Conservation (phyloP, 306 rosid species). For the Psophocarpus tetragonolobus region DNA sequence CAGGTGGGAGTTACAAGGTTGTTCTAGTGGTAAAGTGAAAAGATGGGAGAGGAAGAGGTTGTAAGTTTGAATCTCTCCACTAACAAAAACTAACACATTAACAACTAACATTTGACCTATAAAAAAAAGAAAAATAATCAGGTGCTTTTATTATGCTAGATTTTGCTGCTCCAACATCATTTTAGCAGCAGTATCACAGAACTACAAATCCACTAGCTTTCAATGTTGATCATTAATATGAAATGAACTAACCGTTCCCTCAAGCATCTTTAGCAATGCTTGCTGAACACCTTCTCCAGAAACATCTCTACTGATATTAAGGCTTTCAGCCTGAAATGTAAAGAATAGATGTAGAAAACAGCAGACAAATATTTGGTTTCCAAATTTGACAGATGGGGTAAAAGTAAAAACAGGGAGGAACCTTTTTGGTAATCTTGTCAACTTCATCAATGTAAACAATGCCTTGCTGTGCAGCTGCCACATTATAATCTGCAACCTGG, state of each 20-base stretch:
- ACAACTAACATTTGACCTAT: too few relatives aligned
- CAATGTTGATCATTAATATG: background rate
- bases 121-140: background rate
- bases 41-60: too few relatives aligned
- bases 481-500: conserved; percentile 95
- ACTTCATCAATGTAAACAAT: conserved; percentile 99
- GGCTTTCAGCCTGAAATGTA: conserved; percentile 90
- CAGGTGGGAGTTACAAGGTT: too few relatives aligned
- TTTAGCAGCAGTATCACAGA: conserved; percentile 7
- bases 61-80: too few relatives aligned
- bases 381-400: background rate
- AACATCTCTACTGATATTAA: conserved; percentile 95
- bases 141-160: background rate
- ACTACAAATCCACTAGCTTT: conserved; percentile 3
- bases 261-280: conserved; percentile 96
- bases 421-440: conserved; percentile 97
- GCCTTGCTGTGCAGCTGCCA: conserved; percentile 96
- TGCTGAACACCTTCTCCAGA: conserved; percentile 99
- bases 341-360: conserved; percentile 26
- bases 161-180: background rate
- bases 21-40: too few relatives aligned
- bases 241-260: conserved; percentile 85
- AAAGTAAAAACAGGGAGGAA: conserved; percentile 31
- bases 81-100: too few relatives aligned
- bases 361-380: background rate